Percentiles rank a stretch among this genome's conserved stretches.
Evolutionary conservation across 1,284 basidiomycete species (phyloP).

Genomic region (Sporisorium exsertum): DNA sequence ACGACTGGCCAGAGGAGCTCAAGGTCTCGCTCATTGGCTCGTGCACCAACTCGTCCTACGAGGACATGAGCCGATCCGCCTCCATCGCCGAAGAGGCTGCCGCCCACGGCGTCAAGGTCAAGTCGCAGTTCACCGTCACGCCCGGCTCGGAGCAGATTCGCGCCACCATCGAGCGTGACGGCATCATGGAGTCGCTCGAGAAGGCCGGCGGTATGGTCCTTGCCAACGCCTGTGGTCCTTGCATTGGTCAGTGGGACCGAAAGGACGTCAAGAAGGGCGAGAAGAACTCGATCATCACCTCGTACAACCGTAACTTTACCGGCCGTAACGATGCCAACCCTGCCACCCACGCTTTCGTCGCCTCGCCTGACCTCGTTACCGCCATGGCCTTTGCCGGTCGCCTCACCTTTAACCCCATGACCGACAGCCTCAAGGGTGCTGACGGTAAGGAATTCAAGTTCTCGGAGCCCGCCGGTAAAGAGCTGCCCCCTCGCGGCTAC

Average conservation of each 20-base stretch:
- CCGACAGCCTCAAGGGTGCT: conserved; percentile 85
- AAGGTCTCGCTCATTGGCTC: conserved; percentile 98
- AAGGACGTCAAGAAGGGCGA: conserved; percentile 96
- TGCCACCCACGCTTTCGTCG: conserved; percentile 97
- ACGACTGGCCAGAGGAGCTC: conserved; percentile 95
- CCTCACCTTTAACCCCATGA: conserved; percentile 96
- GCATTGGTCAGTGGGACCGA: conserved; percentile 99
- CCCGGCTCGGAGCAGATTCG: conserved; percentile 98
- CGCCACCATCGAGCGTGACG: conserved; percentile 96
- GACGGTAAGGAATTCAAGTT: conserved; percentile 99
- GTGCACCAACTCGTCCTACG: conserved; percentile 99
- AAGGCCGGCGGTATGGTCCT: conserved; percentile 90
- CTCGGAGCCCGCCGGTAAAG: conserved; percentile 85
- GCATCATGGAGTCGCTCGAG: conserved; percentile 89
- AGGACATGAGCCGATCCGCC: conserved; percentile 98
- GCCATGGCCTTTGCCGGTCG: conserved; percentile 94
- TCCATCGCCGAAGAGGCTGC: conserved; percentile 91
- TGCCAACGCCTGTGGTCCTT: conserved; percentile 98
- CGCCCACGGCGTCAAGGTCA: conserved; percentile 85
- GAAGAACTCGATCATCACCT: conserved; percentile 91
- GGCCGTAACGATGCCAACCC: conserved; percentile 99
- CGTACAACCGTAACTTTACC: conserved; percentile 99
- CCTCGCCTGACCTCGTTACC: conserved; percentile 97
- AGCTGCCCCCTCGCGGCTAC: conserved; percentile 93
- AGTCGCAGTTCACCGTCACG: conserved; percentile 96